Evolutionary conservation across 2,329 filamentous ascomycete genomes (phyloP).

Genomic region (Ceratocystis papillata): DNA sequence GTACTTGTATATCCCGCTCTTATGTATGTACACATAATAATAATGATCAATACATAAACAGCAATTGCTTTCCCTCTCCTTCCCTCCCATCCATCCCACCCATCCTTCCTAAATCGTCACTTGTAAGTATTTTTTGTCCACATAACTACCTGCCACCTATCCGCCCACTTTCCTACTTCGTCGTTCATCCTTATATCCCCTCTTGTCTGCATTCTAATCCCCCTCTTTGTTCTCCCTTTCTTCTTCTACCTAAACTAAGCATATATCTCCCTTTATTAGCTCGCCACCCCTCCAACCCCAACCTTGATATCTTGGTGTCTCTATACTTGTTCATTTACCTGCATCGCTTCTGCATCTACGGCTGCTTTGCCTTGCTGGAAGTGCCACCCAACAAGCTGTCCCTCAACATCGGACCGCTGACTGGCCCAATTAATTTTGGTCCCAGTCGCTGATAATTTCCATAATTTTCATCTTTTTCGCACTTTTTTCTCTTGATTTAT

Average conservation of each 20-base stretch:
- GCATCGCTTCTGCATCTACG: neutral
- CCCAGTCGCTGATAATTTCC: neutral
- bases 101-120: slow-evolving; percentile 12
- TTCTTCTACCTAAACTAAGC: neutral
- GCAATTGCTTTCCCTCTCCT: neutral
- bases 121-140: neutral
- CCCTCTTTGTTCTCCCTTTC: neutral
- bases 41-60: slow-evolving; percentile 5
- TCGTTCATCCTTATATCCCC: slow-evolving; percentile 10
- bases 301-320: neutral
- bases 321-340: slow-evolving; percentile 11
- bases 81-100: neutral
- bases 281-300: neutral
- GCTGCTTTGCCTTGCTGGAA: neutral
- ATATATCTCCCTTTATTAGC: neutral
- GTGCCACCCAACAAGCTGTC: slow-evolving; percentile 11
- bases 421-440: neutral
- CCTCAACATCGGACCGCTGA: neutral
- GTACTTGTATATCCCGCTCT: neutral
- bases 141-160: slow-evolving; percentile 11
- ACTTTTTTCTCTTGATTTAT: slow-evolving; percentile 2
- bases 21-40: neutral
- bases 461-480: neutral
- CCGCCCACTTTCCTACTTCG: neutral
- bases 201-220: neutral